Conservation (phyloP, 129 eudicot genomes). For the Saposhnikovia divaricata region DNA sequence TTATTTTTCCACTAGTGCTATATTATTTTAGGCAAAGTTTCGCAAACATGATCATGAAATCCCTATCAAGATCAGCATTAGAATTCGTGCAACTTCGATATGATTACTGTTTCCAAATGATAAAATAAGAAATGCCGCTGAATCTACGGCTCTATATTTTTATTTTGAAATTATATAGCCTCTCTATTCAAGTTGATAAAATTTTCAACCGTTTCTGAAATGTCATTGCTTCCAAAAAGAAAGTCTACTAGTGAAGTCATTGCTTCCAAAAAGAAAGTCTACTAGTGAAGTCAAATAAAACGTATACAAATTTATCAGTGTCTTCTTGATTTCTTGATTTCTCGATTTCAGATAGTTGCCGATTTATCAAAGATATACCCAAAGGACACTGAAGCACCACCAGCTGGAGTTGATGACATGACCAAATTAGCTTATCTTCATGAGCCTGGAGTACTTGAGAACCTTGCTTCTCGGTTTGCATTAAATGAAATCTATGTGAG, state of each 20-base stretch:
- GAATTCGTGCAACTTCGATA: neutral
- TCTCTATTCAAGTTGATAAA: neutral
- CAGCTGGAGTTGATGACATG: constrained; percentile 95
- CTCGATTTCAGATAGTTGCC: constrained; percentile 54
- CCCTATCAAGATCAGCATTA: neutral
- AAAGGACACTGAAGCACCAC: constrained; percentile 87
- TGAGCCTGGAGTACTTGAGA: constrained; percentile 85
- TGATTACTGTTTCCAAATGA: neutral
- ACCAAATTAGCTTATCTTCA: constrained; percentile 92
- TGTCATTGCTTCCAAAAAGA: neutral
- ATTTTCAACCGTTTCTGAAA: neutral
- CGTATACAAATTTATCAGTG: neutral
- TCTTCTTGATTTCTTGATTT: neutral
- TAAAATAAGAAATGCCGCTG: neutral
- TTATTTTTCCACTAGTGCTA: neutral
- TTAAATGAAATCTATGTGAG: constrained; percentile 85
- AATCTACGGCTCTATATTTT: too few relatives aligned
- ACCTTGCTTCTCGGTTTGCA: constrained; percentile 69
- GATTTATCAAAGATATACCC: constrained; percentile 74
- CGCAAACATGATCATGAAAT: neutral
- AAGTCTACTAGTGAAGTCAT: neutral
- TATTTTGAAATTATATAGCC: neutral
- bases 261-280: neutral
- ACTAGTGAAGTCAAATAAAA: neutral
- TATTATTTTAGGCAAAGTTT: neutral